Evolutionary conservation across 345 rosid species (phyloP).

Genomic region (Luvunga scandens): DNA sequence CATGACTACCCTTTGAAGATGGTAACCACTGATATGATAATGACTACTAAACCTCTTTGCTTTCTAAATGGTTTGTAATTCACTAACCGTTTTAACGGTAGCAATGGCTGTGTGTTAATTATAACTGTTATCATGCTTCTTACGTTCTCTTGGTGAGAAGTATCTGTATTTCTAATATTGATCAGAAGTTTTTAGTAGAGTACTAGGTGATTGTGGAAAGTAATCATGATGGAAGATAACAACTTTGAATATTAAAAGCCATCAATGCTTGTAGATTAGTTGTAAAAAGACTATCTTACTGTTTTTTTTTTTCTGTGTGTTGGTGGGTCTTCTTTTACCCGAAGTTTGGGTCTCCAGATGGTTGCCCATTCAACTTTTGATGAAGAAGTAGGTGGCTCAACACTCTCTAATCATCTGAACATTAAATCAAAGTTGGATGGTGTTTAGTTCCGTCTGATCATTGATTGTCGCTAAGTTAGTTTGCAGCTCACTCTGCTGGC

Average conservation of each 20-base stretch:
- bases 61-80: slow-evolving; percentile 64
- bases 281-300: slow-evolving; percentile 21
- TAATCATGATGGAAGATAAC: slow-evolving; percentile 39
- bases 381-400: neutral
- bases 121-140: slow-evolving; percentile 40
- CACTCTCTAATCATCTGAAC: neutral
- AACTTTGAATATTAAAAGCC: slow-evolving; percentile 27
- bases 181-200: slow-evolving; percentile 43
- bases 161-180: slow-evolving; percentile 63
- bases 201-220: slow-evolving; percentile 58
- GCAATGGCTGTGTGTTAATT: slow-evolving; percentile 59
- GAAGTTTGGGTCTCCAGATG: neutral
- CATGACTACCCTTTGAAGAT: slow-evolving; percentile 40
- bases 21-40: slow-evolving; percentile 72
- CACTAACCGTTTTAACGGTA: slow-evolving; percentile 73
- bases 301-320: neutral
- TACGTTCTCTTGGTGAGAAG: slow-evolving; percentile 41
- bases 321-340: neutral
- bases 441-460: slow-evolving; percentile 2
- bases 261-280: slow-evolving; percentile 24
- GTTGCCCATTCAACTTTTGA: neutral
- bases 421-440: slow-evolving; percentile 4
- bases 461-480: neutral
- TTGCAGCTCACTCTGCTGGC: neutral
- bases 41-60: slow-evolving; percentile 49